These are phyloP conservation scores for Protomyces inouyei DNA, from an alignment of 1,139 yeast species.

Conservation along the genomic window DNA sequence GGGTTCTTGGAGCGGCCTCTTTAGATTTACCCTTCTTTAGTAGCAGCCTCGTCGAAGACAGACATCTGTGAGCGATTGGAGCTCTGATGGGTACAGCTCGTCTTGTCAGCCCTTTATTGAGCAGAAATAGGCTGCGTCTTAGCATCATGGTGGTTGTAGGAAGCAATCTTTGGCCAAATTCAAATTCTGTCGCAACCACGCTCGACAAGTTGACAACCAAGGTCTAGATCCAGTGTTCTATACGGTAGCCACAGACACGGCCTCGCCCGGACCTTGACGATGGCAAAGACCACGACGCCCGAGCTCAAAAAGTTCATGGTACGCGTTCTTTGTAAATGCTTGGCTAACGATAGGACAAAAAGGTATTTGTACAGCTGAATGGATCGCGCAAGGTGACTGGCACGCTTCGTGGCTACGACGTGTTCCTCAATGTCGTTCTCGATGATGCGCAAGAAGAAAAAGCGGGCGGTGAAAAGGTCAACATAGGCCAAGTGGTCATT, in stretches of 20 bases:
- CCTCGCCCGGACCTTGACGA: constrained; percentile 15
- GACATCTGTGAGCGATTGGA: neutral
- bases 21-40: neutral
- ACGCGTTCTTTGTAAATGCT: constrained; percentile 32
- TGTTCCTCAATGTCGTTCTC: constrained; percentile 66
- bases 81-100: too few species aligned
- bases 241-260: too few species aligned
- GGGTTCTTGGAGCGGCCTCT: neutral
- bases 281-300: constrained; percentile 52
- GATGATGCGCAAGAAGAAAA: constrained; percentile 68
- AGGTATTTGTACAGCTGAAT: constrained; percentile 63
- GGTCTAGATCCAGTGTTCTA: too few species aligned
- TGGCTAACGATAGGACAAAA: constrained; percentile 50
- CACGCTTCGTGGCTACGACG: constrained; percentile 71
- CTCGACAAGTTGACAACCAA: too few species aligned
- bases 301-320: constrained; percentile 49
- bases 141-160: too few species aligned
- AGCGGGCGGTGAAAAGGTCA: constrained; percentile 48
- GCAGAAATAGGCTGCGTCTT: too few species aligned
- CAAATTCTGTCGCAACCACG: too few species aligned
- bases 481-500: constrained; percentile 52
- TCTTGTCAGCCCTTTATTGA: too few species aligned
- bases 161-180: too few species aligned
- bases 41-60: neutral
- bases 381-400: constrained; percentile 72